These are phyloP conservation scores for Nakazawaea peltata DNA, from an alignment of 805 yeast species.

Conservation along the genomic window DNA sequence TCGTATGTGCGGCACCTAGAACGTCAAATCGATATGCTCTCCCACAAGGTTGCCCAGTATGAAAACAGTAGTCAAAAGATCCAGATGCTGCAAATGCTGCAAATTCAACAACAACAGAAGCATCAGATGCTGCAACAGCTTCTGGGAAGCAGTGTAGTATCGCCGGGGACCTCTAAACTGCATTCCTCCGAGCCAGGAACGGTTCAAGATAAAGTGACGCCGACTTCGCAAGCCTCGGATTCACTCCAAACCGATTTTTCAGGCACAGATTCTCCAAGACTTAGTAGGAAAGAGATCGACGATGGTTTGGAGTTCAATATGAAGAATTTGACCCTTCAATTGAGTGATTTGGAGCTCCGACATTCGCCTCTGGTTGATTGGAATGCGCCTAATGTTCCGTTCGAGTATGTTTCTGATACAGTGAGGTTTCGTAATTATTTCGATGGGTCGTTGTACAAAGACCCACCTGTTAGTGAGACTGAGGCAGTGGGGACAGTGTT, in stretches of 20 bases:
- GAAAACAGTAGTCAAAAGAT: no score
- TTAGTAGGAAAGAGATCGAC: background rate
- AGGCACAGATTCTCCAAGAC: background rate
- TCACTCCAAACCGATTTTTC: no score
- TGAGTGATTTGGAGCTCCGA: conserved; percentile 3
- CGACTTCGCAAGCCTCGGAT: background rate
- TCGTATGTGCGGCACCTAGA: conserved; percentile 15
- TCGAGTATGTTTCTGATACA: conserved; percentile 5
- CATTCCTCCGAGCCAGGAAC: no score
- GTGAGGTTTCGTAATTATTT: conserved; percentile 5
- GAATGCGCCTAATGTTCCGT: conserved; percentile 3
- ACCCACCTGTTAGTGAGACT: background rate
- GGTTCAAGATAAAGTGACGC: no score
- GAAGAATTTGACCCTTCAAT: background rate
- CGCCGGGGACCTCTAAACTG: no score
- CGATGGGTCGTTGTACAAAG: conserved; percentile 1
- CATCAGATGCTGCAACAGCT: no score
- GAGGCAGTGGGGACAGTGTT: no score
- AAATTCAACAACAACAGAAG: no score
- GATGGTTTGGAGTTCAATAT: conserved; percentile 8
- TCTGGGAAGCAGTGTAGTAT: no score
- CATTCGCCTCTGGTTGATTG: background rate
- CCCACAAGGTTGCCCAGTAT: background rate
- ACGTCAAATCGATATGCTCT: conserved; percentile 9
- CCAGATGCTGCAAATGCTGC: no score